Percentiles rank a stretch among this genome's conserved stretches.
phyloP scores from a whole-genome alignment of 2,329 filamentous ascomycete species.

The Ophiocordyceps camponoti-leonardi region DNA sequence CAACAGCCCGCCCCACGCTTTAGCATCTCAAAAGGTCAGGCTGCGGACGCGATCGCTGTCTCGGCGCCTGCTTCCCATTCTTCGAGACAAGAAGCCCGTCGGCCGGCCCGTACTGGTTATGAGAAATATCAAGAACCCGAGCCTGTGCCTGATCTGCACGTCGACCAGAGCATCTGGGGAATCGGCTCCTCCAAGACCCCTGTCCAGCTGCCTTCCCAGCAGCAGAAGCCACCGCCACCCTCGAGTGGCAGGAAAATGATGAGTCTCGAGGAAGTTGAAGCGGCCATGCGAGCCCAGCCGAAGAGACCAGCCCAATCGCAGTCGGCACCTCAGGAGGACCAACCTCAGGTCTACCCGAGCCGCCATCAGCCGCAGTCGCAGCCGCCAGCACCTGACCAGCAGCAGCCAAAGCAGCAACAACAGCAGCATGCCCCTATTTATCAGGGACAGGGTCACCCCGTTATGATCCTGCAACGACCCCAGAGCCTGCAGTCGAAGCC shows the following conservation, averaged over 20 bases:
- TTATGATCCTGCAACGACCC: conserved; percentile 39
- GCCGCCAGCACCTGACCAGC: conserved; percentile 4
- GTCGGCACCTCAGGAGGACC: conserved; percentile 14
- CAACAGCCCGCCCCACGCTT: conserved; percentile 42
- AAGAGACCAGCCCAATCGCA: conserved; percentile 26
- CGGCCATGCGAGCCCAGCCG: conserved; percentile 63
- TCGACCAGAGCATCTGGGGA: conserved; percentile 88
- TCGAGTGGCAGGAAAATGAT: conserved; percentile 55
- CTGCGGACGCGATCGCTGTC: conserved; percentile 13
- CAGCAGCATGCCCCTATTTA: conserved; percentile 16
- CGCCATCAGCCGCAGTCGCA: conserved; percentile 5
- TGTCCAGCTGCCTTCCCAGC: conserved; percentile 12
- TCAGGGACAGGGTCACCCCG: conserved; percentile 26
- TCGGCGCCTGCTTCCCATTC: conserved; percentile 15
- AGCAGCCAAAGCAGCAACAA: conserved; percentile 12
- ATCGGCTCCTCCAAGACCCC: conserved; percentile 38
- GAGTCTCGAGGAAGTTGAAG: conserved; percentile 94
- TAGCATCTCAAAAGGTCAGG: conserved; percentile 15
- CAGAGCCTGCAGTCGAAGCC: conserved; percentile 24
- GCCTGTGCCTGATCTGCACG: conserved; percentile 76
- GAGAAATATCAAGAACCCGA: conserved; percentile 78
- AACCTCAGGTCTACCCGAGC: conserved; percentile 9
- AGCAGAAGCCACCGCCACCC: conserved; percentile 8
- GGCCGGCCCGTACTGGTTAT: conserved; percentile 65
- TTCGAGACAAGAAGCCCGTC: conserved; percentile 22